Conservation (phyloP, 768 basidiomycete genomes). For the Lactarius sp. region DNA sequence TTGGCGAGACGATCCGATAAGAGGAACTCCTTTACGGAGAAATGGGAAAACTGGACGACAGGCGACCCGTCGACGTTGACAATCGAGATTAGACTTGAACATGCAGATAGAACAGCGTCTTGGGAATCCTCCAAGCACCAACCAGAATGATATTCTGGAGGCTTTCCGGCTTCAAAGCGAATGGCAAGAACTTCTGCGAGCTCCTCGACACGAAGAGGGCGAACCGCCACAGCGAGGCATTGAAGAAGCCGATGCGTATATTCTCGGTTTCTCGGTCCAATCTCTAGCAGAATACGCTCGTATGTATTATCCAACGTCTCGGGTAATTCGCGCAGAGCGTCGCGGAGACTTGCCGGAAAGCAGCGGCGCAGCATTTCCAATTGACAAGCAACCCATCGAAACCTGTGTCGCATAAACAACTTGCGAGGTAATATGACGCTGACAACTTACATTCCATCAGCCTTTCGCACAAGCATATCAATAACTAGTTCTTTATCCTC, state of each 20-base stretch:
- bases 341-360: neutral
- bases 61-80: neutral
- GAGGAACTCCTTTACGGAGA: no score
- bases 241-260: neutral
- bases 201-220: neutral
- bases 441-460: neutral
- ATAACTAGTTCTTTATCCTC: neutral
- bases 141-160: neutral
- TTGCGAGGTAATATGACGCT: neutral
- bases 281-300: neutral
- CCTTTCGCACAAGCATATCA: neutral
- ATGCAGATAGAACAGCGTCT: neutral
- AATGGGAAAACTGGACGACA: neutral
- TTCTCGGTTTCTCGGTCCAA: neutral
- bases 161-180: neutral
- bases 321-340: neutral
- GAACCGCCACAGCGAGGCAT: neutral
- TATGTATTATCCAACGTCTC: neutral
- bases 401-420: neutral
- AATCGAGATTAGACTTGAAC: neutral
- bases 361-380: neutral
- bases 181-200: neutral
- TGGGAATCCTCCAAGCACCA: neutral
- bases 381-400: neutral
- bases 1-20: neutral